Percentiles rank a stretch among this genome's conserved stretches.
Evolutionary conservation across 306 rosid species (phyloP).

Genomic region (Heteromeles arbutifolia): DNA sequence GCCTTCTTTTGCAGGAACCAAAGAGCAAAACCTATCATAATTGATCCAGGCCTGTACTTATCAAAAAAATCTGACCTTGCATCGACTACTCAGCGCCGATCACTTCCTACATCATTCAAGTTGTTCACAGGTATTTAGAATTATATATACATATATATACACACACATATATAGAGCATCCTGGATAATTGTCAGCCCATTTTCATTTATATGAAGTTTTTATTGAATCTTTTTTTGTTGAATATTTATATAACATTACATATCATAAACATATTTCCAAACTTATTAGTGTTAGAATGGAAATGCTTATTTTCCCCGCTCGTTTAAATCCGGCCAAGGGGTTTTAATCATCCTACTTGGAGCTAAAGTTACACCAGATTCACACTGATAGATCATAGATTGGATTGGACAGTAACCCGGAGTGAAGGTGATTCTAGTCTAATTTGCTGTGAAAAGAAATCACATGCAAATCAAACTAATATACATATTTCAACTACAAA

Average conservation of each 20-base stretch:
- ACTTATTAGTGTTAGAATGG: not conserved
- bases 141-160: not conserved
- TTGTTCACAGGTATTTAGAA: slow-evolving; percentile 64
- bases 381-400: not conserved
- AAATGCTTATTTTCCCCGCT: not conserved
- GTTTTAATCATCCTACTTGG: not conserved
- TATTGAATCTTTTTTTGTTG: not conserved
- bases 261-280: not conserved
- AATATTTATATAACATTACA: not conserved
- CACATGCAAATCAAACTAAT: not conserved
- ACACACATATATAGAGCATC: not conserved
- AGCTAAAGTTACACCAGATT: not conserved
- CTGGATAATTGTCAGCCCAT: not conserved
- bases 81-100: slow-evolving; percentile 70
- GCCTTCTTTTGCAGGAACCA: slow-evolving; percentile 56
- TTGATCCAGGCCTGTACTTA: slow-evolving; percentile 56
- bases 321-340: not conserved
- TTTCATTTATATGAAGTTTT: not conserved
- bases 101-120: slow-evolving; percentile 80
- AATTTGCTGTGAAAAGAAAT: not conserved
- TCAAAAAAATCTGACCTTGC: slow-evolving; percentile 77
- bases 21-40: slow-evolving; percentile 83
- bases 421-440: not conserved
- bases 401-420: not conserved
- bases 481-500: not conserved